A percentile compares a stretch with the other conserved stretches of the same genome.
These are phyloP conservation scores for Ambrosia artemisiifolia DNA, from an alignment of 129 eudicot genomes.

Conservation along the genomic window DNA sequence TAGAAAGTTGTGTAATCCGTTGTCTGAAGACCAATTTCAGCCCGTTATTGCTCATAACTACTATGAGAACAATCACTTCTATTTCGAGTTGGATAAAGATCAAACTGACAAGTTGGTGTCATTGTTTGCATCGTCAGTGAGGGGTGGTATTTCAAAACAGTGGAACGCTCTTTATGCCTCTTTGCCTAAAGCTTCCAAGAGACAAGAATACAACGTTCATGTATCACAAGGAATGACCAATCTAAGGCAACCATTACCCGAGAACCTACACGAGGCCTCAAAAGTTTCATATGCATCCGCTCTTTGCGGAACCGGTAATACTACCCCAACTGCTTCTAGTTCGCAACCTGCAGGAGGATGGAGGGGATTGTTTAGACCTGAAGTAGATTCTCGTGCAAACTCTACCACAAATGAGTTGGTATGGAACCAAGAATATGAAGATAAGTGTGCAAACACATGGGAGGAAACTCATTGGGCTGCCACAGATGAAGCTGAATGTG, in stretches of 20 bases:
- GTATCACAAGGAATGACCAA: background rate
- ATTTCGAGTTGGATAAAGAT: conserved; percentile 67
- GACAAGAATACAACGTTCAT: background rate
- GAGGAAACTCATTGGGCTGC: background rate
- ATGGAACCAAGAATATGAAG: background rate
- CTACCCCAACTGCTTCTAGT: background rate
- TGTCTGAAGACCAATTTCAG: conserved; percentile 46
- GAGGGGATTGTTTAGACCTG: conserved; percentile 45
- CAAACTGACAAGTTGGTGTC: conserved; percentile 47
- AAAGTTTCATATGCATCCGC: conserved; percentile 21
- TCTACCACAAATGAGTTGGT: background rate
- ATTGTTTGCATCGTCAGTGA: conserved; percentile 37
- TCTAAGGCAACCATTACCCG: background rate
- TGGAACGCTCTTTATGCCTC: conserved; percentile 9
- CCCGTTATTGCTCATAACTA: conserved; percentile 59
- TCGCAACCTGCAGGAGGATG: conserved; percentile 23
- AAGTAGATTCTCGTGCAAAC: conserved; percentile 12
- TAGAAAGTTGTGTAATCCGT: conserved; percentile 31
- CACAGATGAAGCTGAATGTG: background rate
- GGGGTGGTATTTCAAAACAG: conserved; percentile 13
- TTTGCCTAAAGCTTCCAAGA: conserved; percentile 10
- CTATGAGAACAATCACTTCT: conserved; percentile 37
- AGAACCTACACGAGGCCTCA: background rate
- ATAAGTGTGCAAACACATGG: background rate
- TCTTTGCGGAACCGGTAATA: background rate